Conservation (phyloP, 768 basidiomycete species). For the Plicaturopsis crispa region DNA sequence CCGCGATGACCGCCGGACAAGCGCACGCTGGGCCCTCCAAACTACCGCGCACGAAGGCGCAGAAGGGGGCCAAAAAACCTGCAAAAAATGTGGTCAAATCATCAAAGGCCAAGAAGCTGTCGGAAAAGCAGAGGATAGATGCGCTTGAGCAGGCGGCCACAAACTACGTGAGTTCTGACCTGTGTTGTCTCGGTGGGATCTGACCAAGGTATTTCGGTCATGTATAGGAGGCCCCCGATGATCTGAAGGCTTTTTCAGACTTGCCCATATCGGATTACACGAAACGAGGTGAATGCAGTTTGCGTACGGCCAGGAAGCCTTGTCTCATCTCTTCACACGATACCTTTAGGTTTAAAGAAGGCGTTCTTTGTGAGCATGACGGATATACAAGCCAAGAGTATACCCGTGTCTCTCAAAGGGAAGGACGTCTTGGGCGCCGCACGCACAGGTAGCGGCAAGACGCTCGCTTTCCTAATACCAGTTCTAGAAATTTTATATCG, state of each 20-base stretch:
- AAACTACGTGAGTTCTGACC: constrained; percentile 37
- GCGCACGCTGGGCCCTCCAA: too few relatives aligned
- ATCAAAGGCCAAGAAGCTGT: constrained; percentile 31
- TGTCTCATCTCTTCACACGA: too few relatives aligned
- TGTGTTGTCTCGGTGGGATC: neutral
- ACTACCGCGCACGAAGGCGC: too few relatives aligned
- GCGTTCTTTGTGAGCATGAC: constrained; percentile 85
- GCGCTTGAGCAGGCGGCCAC: constrained; percentile 39
- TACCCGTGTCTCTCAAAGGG: constrained; percentile 54
- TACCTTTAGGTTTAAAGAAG: constrained; percentile 66
- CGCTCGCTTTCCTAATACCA: constrained; percentile 65
- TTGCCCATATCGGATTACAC: constrained; percentile 75
- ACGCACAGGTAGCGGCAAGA: constrained; percentile 68
- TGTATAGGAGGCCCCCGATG: constrained; percentile 40
- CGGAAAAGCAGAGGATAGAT: constrained; percentile 44
- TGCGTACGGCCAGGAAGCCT: constrained; percentile 6
- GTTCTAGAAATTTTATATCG: constrained; percentile 58
- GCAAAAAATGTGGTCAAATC: constrained; percentile 4
- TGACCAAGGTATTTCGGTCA: constrained; percentile 3
- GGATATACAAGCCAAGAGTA: constrained; percentile 58
- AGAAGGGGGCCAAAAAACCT: too few relatives aligned
- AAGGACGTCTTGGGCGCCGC: constrained; percentile 66
- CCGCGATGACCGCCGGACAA: too few relatives aligned
- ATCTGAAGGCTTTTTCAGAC: constrained; percentile 55
- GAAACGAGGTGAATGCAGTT: constrained; percentile 47